Conservation (phyloP, 345 rosid species). For the Litchi chinensis region DNA sequence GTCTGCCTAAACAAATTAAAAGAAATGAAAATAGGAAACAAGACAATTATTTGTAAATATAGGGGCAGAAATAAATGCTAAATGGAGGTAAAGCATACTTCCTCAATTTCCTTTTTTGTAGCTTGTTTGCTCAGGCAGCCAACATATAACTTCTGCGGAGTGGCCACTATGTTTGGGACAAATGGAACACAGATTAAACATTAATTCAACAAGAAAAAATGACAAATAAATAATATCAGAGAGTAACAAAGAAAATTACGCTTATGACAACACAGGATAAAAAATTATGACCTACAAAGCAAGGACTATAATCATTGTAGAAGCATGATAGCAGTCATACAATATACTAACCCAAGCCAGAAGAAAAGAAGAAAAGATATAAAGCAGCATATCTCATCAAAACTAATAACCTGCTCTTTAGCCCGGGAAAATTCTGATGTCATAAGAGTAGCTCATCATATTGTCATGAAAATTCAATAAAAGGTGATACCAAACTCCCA, state of each 20-base stretch:
- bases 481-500: constrained; percentile 6
- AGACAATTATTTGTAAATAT: constrained; percentile 5
- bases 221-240: background rate
- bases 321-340: constrained; percentile 10
- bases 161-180: constrained; percentile 33
- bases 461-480: background rate
- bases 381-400: background rate
- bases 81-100: constrained; percentile 46
- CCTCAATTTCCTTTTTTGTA: constrained; percentile 63
- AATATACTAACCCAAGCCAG: background rate
- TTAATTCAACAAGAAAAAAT: constrained; percentile 9
- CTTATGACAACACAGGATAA: background rate
- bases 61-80: constrained; percentile 9
- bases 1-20: background rate
- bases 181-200: constrained; percentile 4
- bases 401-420: background rate
- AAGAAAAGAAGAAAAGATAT: background rate
- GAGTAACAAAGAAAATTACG: background rate
- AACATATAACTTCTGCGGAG: constrained; percentile 70
- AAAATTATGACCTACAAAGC: constrained; percentile 3
- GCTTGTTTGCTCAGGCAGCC: constrained; percentile 71
- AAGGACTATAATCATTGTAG: constrained; percentile 6
- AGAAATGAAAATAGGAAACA: background rate
- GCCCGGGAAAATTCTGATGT: background rate
- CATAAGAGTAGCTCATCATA: background rate